These are phyloP conservation scores for Penicillium nordicum DNA, from an alignment of 2,329 filamentous ascomycete species.

Conservation along the genomic window DNA sequence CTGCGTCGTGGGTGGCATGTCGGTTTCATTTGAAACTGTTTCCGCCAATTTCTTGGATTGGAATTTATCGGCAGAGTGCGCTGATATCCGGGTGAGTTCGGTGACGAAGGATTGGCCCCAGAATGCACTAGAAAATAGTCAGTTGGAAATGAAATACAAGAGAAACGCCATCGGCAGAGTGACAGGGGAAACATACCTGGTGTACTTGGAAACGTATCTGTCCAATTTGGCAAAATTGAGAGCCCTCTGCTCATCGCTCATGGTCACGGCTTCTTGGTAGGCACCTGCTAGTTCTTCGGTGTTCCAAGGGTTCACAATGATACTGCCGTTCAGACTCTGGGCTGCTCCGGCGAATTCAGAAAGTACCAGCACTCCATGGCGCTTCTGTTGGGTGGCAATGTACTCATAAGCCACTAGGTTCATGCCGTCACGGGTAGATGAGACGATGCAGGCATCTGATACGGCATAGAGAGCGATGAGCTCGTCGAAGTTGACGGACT, in stretches of 20 bases:
- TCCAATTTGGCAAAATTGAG: slow-evolving; percentile 88
- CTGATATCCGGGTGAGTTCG: slow-evolving; percentile 66
- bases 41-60: slow-evolving; percentile 30
- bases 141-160: slow-evolving; percentile 8
- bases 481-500: slow-evolving; percentile 92
- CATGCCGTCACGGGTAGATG: slow-evolving; percentile 97
- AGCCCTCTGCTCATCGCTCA: slow-evolving; percentile 82
- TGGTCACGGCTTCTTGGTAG: slow-evolving; percentile 94
- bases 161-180: not conserved
- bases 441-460: slow-evolving; percentile 88
- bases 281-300: slow-evolving; percentile 91
- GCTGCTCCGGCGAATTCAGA: slow-evolving; percentile 96
- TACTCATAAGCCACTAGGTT: slow-evolving; percentile 98
- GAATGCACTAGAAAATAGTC: slow-evolving; percentile 63
- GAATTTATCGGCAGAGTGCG: slow-evolving; percentile 36
- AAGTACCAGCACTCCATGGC: slow-evolving; percentile 89
- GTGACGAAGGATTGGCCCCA: slow-evolving; percentile 92
- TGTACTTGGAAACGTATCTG: slow-evolving; percentile 96
- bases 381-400: slow-evolving; percentile 86
- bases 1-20: not conserved
- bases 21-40: slow-evolving; percentile 1
- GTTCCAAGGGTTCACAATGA: slow-evolving; percentile 98
- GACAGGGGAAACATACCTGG: slow-evolving; percentile 54
- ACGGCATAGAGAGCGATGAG: slow-evolving; percentile 89
- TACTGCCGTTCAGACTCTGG: slow-evolving; percentile 85